Evolutionary conservation across 1,284 basidiomycete species (phyloP).

Genomic region (Cryptococcus sp.): DNA sequence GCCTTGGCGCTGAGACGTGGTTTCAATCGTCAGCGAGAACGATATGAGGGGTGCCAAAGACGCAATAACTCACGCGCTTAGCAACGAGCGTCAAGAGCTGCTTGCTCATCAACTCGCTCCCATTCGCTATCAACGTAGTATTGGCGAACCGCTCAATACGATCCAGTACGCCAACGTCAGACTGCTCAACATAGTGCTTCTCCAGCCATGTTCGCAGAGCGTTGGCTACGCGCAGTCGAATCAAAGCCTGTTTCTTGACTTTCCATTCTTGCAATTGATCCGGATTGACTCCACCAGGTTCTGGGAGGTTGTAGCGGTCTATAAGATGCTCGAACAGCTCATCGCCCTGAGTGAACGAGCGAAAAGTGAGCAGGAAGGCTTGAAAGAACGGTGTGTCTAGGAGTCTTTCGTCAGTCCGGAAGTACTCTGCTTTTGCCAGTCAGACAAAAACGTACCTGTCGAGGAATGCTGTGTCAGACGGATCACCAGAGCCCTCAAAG

Average conservation of each 20-base stretch:
- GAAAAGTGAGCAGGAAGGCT: conserved; percentile 95
- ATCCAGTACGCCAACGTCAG: conserved; percentile 74
- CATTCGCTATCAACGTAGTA: conserved; percentile 59
- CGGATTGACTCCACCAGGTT: conserved; percentile 68
- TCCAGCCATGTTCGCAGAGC: conserved; percentile 79
- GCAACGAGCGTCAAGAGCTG: conserved; percentile 68
- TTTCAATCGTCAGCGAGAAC: neutral
- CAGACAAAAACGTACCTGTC: conserved; percentile 60
- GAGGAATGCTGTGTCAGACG: conserved; percentile 86
- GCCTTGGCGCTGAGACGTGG: conserved; percentile 21
- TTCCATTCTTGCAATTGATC: conserved; percentile 78
- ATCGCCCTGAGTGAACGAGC: conserved; percentile 86
- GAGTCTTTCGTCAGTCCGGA: neutral
- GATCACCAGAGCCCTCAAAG: conserved; percentile 80
- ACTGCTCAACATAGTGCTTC: conserved; percentile 75
- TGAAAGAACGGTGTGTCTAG: conserved; percentile 68
- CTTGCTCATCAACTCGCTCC: conserved; percentile 67
- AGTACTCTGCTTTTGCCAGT: neutral
- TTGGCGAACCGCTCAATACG: conserved; percentile 75
- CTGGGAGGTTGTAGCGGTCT: conserved; percentile 75
- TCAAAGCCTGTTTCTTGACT: conserved; percentile 83
- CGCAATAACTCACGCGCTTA: conserved; percentile 62
- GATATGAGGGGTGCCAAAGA: neutral
- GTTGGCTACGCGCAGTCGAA: conserved; percentile 82
- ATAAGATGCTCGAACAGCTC: conserved; percentile 85